Evolutionary conservation across 805 yeast genomes (phyloP), one percentile per base, ranked within the genome.

Genomic region (Pichia exigua): DNA sequence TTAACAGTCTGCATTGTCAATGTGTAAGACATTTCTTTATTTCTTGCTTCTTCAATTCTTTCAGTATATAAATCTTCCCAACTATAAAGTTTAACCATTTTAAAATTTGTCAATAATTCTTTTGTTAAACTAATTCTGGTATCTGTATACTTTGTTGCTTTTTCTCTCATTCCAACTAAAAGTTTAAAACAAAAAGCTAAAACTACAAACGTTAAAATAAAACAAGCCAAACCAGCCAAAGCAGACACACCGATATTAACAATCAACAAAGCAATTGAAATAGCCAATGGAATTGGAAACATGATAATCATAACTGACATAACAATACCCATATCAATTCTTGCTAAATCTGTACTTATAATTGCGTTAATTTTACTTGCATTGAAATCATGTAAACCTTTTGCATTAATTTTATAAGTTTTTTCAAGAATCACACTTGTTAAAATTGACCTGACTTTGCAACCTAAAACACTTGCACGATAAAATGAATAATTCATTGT

Each of bases 21-120:
- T 42, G 90, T 73, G 42, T 72, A 65, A 3, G 60, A 57, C 75
- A 85, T 81, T 67, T 90, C 97, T n/a, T 68, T 62, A 1, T 62
- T 59, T 67, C 97, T 79, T 15, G 78, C 73, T 3, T 69, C 73
- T 24, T 75, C 60, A 42, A 91, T 75, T 48, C 74, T 73, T 11
- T 74, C 65, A 53, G 75, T 73, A 63, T 87, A 91, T 1, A 96
- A 87, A 41, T 73, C 74, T 65, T 91, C 97, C 97, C 97, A 91
- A 4, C 92, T 84, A 65, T 90, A 91, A 61, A 79, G 83, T 69
- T 91, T 91, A 66, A 91, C 84, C 67, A 83, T 75, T 64, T 85
- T 87, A 73, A 89, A 79, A 56, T 86, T 82, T 63, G 79, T 83
- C 57, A 91, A 73, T 27, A 89, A 78, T 65, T 91, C 97, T 57